phyloP scores from a whole-genome alignment of 495 filamentous ascomycete genomes.

The Symbiotaphrina buchneri region DNA sequence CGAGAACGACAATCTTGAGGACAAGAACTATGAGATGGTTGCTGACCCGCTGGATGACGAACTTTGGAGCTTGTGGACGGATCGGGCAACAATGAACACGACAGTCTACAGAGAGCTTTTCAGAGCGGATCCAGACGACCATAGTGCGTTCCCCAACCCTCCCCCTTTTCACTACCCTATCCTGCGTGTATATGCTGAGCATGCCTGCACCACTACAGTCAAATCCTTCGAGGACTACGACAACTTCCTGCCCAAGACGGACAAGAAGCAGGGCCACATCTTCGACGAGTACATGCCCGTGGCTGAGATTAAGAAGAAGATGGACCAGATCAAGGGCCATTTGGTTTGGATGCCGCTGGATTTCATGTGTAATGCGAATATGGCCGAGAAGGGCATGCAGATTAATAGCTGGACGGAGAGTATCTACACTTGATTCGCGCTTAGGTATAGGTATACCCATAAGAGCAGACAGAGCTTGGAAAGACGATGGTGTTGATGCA shows the following conservation, averaged over 20 bases:
- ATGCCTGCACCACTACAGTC: conserved; percentile 17
- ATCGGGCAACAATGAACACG: conserved; percentile 55
- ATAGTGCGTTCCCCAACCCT: conserved; percentile 21
- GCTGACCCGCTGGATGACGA: conserved; percentile 59
- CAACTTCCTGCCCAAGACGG: conserved; percentile 39
- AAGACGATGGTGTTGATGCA: too few relatives aligned
- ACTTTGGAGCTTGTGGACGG: conserved; percentile 72
- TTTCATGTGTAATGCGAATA: conserved; percentile 61
- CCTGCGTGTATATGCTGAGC: neutral
- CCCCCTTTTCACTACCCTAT: neutral
- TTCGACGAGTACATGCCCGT: conserved; percentile 52
- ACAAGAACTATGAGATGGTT: conserved; percentile 51
- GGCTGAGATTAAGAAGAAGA: conserved; percentile 44
- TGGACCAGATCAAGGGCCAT: conserved; percentile 69
- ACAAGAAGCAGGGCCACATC: conserved; percentile 61
- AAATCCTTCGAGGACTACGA: conserved; percentile 82
- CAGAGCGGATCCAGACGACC: conserved; percentile 79
- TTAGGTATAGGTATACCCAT: too few relatives aligned
- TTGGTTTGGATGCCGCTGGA: conserved; percentile 89
- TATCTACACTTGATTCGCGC: conserved; percentile 32
- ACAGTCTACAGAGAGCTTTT: conserved; percentile 72
- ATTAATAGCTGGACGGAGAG: conserved; percentile 53
- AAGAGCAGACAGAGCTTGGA: too few relatives aligned
- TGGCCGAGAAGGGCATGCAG: conserved; percentile 74
- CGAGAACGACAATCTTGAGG: conserved; percentile 41